phyloP scores from a whole-genome alignment of 805 yeast genomes.

The Yarrowia keelungensis region DNA sequence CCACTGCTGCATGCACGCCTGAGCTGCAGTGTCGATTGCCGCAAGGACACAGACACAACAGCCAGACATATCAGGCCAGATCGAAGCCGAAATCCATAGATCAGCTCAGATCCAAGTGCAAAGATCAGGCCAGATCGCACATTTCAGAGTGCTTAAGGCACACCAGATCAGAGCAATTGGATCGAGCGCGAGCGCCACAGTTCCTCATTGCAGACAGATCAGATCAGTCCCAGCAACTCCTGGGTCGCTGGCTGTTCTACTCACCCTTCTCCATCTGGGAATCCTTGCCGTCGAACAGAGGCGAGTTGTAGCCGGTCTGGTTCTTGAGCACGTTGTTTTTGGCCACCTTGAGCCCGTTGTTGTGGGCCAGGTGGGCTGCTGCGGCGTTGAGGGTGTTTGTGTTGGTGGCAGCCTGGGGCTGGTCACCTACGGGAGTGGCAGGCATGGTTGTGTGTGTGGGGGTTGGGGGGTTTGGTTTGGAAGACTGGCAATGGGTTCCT shows the following conservation, averaged over 20 bases:
- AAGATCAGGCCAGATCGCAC: no score
- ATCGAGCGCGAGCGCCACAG: no score
- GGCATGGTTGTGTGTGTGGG: slow-evolving; percentile 25
- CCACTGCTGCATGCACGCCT: slow-evolving; percentile 14
- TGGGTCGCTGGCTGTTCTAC: neutral
- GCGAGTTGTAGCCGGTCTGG: slow-evolving; percentile 68
- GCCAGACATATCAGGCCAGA: neutral
- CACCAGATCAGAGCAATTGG: no score
- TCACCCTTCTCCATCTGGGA: slow-evolving; percentile 68
- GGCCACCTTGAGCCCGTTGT: slow-evolving; percentile 35
- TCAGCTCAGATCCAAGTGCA: no score
- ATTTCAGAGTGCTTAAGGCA: no score
- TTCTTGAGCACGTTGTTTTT: slow-evolving; percentile 32
- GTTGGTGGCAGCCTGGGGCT: slow-evolving; percentile 33
- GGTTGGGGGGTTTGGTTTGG: neutral
- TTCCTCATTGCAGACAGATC: no score
- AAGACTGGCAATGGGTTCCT: neutral
- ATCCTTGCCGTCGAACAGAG: slow-evolving; percentile 80
- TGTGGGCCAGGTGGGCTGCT: slow-evolving; percentile 38
- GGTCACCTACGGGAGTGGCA: slow-evolving; percentile 39
- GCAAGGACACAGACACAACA: neutral
- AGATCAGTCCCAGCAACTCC: no score
- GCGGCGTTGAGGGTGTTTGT: slow-evolving; percentile 37
- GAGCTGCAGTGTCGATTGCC: slow-evolving; percentile 26
- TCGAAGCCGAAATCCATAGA: no score